Conservation (phyloP, 2,329 filamentous ascomycete species). For the Xylariomycetidae sp. region DNA sequence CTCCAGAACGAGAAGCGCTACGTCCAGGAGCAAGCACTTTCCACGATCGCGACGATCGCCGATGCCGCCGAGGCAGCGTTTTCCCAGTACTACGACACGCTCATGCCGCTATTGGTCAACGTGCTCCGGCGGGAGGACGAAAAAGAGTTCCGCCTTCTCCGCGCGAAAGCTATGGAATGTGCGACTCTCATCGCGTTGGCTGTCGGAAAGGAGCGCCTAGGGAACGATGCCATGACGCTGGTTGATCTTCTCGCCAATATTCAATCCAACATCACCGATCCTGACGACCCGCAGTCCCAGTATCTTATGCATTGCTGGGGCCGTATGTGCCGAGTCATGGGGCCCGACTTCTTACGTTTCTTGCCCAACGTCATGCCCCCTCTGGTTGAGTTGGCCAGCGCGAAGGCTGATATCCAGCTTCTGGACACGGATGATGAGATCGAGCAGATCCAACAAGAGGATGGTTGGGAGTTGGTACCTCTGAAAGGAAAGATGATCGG, state of each 20-base stretch:
- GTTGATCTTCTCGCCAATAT: constrained; percentile 85
- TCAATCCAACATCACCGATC: constrained; percentile 77
- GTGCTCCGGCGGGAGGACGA: constrained; percentile 86
- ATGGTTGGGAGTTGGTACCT: constrained; percentile 95
- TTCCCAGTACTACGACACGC: constrained; percentile 86
- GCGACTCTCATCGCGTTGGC: constrained; percentile 92
- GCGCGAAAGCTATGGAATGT: constrained; percentile 98
- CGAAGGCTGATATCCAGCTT: constrained; percentile 95
- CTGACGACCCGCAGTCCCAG: constrained; percentile 92
- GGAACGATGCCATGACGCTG: constrained; percentile 76
- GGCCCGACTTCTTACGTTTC: constrained; percentile 86
- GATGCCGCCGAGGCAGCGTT: constrained; percentile 96
- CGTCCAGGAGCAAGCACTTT: constrained; percentile 94
- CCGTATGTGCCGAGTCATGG: constrained; percentile 93
- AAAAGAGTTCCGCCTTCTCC: constrained; percentile 84
- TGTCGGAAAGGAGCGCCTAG: constrained; percentile 89
- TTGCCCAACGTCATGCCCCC: constrained; percentile 91
- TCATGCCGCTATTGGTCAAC: constrained; percentile 92
- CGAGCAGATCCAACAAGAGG: constrained; percentile 86
- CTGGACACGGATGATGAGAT: constrained; percentile 93
- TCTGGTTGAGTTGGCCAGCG: constrained; percentile 80
- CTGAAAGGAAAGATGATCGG: constrained; percentile 97
- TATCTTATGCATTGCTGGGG: constrained; percentile 99
- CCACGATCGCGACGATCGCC: constrained; percentile 97
- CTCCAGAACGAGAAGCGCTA: constrained; percentile 90